These are phyloP conservation scores for Curvularia spicifera DNA, from an alignment of 2,329 filamentous ascomycete genomes.

Conservation along the genomic window DNA sequence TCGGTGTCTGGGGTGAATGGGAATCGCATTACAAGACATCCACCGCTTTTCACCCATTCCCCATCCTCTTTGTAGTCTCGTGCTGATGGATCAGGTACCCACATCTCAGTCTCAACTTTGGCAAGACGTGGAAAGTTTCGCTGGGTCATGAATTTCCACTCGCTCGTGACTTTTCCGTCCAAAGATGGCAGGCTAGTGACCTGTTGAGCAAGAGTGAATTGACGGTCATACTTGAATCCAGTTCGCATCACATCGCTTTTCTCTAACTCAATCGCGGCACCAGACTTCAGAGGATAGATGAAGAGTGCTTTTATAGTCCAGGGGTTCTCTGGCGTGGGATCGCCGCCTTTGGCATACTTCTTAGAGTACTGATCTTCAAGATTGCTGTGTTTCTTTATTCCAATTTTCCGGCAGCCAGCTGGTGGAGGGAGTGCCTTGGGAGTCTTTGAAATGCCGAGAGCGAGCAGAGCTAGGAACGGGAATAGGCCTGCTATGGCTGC, in stretches of 20 bases:
- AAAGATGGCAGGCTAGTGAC: constrained; percentile 52
- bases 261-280: constrained; percentile 74
- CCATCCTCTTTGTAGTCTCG: constrained; percentile 57
- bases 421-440: constrained; percentile 36
- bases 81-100: constrained; percentile 69
- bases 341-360: constrained; percentile 52
- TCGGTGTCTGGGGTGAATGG: constrained; percentile 55
- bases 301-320: constrained; percentile 70
- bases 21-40: constrained; percentile 71
- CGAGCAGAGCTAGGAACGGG: constrained; percentile 31
- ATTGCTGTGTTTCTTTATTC: constrained; percentile 58
- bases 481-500: constrained; percentile 23
- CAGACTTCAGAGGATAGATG: constrained; percentile 85
- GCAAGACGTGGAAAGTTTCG: constrained; percentile 73
- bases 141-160: constrained; percentile 75
- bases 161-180: constrained; percentile 50
- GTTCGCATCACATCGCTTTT: constrained; percentile 68
- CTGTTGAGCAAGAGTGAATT: constrained; percentile 80
- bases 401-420: constrained; percentile 60
- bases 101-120: constrained; percentile 70
- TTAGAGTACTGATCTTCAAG: constrained; percentile 63
- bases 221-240: constrained; percentile 78
- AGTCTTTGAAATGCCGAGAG: constrained; percentile 33
- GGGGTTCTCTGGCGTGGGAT: constrained; percentile 32
- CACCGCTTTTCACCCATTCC: constrained; percentile 60